Percentiles rank a stretch among this genome's conserved stretches.
phyloP scores from a whole-genome alignment of 148 eudicot genomes.

The Chenopodium quinoa region DNA sequence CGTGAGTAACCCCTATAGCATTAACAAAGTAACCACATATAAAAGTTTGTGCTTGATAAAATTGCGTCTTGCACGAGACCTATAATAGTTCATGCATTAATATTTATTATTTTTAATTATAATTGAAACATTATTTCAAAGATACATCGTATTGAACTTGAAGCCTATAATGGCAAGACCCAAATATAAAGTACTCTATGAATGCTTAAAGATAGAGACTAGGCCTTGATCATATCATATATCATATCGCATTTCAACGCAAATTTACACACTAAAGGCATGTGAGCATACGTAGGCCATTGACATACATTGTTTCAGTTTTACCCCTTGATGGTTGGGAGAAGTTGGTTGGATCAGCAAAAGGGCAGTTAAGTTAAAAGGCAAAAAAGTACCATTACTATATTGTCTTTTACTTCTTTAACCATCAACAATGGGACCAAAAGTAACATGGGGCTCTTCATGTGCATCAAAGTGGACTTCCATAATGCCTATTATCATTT shows the following conservation, averaged over 20 bases:
- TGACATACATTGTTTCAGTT: not conserved
- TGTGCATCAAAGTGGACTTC: not conserved
- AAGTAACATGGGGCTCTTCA: constrained; percentile 1
- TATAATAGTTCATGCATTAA: too few species aligned
- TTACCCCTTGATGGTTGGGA: not conserved
- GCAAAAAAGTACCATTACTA: not conserved
- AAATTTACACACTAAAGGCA: not conserved
- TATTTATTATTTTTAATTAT: too few species aligned
- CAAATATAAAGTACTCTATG: not conserved
- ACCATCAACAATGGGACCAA: constrained; percentile 4
- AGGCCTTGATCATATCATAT: not conserved
- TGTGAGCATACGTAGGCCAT: not conserved
- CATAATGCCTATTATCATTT: not conserved
- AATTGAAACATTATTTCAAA: too few species aligned
- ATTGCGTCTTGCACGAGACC: too few species aligned
- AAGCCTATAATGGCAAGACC: not conserved
- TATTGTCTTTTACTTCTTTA: not conserved
- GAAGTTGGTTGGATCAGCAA: not conserved
- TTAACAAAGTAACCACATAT: too few species aligned
- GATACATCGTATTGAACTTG: too few species aligned
- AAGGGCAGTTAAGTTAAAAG: not conserved
- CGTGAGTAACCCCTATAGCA: too few species aligned
- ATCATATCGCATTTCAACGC: not conserved
- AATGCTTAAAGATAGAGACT: not conserved
- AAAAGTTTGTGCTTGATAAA: too few species aligned